Base-by-base conservation (phyloP, 2,329 filamentous ascomycete genomes). In the Aspergillaceae sp. region DNA sequence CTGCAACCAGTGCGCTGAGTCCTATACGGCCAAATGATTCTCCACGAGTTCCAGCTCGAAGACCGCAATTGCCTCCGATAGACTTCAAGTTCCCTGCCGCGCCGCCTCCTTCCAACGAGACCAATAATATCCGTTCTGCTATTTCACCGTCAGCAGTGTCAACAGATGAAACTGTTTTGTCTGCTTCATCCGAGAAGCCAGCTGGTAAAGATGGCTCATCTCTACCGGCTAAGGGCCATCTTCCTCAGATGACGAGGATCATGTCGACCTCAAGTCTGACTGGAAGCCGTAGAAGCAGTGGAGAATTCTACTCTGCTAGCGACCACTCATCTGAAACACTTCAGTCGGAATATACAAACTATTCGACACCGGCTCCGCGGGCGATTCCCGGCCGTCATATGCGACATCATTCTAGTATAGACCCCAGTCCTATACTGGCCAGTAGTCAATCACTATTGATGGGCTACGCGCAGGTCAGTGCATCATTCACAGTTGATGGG, bases 321-420 rank as follows among this genome's bases (percentile, higher is more conserved):
- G 96, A 97, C 63, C 85, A 95, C 60, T 97, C 92, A 5, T 87
- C 86, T 10, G 92, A 98, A 65, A 98, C 92, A 3, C 65, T 97
- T 41, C 84, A 84, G 7, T 98, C 92, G 0, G 92, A 97, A 66
- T 94, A 94, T 60, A 78, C 76, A 26, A 69, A 69, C 60, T 56
- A 73, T 48, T 65, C 66, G 0, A 51, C 67, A 38, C 68, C 74
- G 38, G 62, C 85, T 9, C 72, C 82, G 11, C 79, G 83, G 30
- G 64, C 77, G 4, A 53, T 51, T 50, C 59, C 58, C 29, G 38
- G 54, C 44, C 62, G 65, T 29, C 67, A 70, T 52, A 57, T 51
- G 40, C 66, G 75, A 43, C 67, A 72, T 54, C 62, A 66, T 44
- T 78, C 76, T 38, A 69, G 65, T 47, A 53, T 72, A 40, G 49